Evolutionary conservation across 2,329 filamentous ascomycete species (phyloP).

Genomic region (Cladosporium sp.): DNA sequence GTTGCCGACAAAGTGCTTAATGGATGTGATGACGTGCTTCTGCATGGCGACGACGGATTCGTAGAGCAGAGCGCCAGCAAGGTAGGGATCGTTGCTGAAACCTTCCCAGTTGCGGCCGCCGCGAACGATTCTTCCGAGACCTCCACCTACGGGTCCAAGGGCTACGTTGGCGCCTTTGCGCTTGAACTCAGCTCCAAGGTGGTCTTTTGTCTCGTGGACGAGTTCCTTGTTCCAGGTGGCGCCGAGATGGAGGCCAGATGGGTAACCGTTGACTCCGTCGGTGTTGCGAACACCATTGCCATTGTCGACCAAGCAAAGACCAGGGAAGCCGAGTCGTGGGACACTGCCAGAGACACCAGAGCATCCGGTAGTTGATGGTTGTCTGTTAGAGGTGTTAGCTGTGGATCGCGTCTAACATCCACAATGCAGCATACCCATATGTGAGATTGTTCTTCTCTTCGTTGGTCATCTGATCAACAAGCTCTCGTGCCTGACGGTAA

Average conservation of each 20-base stretch:
- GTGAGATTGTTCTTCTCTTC: conserved; percentile 39
- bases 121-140: conserved; percentile 33
- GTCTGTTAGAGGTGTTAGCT: neutral
- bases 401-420: conserved; percentile 7
- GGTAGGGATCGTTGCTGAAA: conserved; percentile 29
- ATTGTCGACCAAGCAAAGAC: conserved; percentile 44
- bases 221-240: conserved; percentile 53
- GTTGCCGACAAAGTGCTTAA: conserved; percentile 37
- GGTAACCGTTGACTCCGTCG: conserved; percentile 38
- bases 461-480: conserved; percentile 38
- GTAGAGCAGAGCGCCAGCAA: conserved; percentile 32
- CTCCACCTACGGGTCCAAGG: conserved; percentile 49
- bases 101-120: conserved; percentile 38
- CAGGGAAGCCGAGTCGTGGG: conserved; percentile 40
- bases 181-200: conserved; percentile 38
- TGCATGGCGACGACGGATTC: conserved; percentile 34
- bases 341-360: conserved; percentile 71
- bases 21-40: conserved; percentile 49
- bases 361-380: conserved; percentile 46
- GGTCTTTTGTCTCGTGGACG: conserved; percentile 35
- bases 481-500: conserved; percentile 32
- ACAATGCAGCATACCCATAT: conserved; percentile 32
- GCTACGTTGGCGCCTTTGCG: conserved; percentile 36
- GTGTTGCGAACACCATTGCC: conserved; percentile 38
- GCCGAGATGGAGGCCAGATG: conserved; percentile 40